Base-by-base conservation (phyloP, 345 rosid genomes). In the Raphanus raphanistrum region DNA sequence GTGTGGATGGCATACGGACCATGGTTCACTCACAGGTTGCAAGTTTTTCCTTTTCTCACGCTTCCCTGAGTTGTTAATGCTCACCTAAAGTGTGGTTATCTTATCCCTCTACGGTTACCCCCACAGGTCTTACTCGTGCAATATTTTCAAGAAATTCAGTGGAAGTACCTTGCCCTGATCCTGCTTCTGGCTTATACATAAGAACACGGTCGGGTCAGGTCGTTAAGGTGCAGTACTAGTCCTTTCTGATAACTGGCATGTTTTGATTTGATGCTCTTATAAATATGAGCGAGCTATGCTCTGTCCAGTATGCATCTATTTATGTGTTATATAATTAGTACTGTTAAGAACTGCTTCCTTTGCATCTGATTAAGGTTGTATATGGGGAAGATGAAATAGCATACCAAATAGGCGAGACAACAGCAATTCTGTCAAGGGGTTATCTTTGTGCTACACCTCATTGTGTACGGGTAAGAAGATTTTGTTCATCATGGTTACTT, bases 1-100 rank as follows among this genome's bases (percentile, higher is more conserved):
- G 98, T 94, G 97, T 63, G 98, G 98, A 67, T 94, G 97, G 97
- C 98, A 94, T 70, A 89, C 95, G 16, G 98, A 94, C 86, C 90
- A 90, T 62, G 94, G 92, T 61, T 94, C 94, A 59, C 82, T 94
- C 67, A 92, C 97, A 79, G 97, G 98, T 89, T 50, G 10, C 54
- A 4, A 2, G 1, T 17, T 77, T 71, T 64, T 61, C 13, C 25
- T 60, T 50, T 77, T 35, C 58, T 65, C 58, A 60, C 68, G 4
- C 38, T 66, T 26, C 21, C 48, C 11, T 71, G 26, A 75, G n/a
- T 57, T 75, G 48, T 58, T 75, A 41, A 0, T 26, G 2, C 55
- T 36, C 36, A 12, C 36, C 8, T 6, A 29, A 10, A 26, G 63
- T 58, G 12, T 26, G 31, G 63, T 5, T n/a, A 50, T 50, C 55